phyloP scores from a whole-genome alignment of 305 asterid genomes.

The Galium porrigens region DNA sequence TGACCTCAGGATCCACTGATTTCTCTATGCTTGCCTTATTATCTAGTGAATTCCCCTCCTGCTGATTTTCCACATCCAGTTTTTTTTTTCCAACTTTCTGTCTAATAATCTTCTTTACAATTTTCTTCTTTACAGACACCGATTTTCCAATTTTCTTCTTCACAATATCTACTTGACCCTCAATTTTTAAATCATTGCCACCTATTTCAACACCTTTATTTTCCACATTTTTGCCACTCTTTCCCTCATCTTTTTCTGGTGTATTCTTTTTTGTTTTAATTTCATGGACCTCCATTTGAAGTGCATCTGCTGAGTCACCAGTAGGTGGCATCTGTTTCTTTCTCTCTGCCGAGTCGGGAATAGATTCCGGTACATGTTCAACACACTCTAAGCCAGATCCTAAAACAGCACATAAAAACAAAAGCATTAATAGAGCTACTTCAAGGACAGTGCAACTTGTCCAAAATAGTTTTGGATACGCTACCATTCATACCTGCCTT shows the following conservation, averaged over 20 bases:
- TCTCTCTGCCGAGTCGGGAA: slow-evolving; percentile 24
- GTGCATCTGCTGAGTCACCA: slow-evolving; percentile 28
- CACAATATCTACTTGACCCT: slow-evolving; percentile 28
- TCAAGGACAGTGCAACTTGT: not conserved
- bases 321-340: slow-evolving; percentile 37
- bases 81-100: slow-evolving; percentile 46
- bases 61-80: slow-evolving; percentile 29
- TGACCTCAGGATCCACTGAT: slow-evolving; percentile 29
- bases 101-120: slow-evolving; percentile 66
- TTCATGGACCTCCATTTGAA: slow-evolving; percentile 31
- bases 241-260: slow-evolving; percentile 27
- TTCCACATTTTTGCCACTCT: slow-evolving; percentile 30
- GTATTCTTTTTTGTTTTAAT: slow-evolving; percentile 21
- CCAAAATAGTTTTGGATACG: slow-evolving; percentile 15
- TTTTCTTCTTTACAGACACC: slow-evolving; percentile 65
- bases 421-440: slow-evolving; percentile 14
- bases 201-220: slow-evolving; percentile 27
- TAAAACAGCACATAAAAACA: slow-evolving; percentile 6
- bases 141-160: slow-evolving; percentile 24
- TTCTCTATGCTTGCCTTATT: slow-evolving; percentile 32
- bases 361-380: slow-evolving; percentile 28
- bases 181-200: slow-evolving; percentile 22
- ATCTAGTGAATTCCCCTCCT: slow-evolving; percentile 26
- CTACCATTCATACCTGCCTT: slow-evolving; percentile 51
- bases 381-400: slow-evolving; percentile 24